A percentile compares a stretch with the other conserved stretches of the same genome.
Evolutionary conservation across 208 protist genomes (phyloP).

Genomic region (Leishmania gerbilli): DNA sequence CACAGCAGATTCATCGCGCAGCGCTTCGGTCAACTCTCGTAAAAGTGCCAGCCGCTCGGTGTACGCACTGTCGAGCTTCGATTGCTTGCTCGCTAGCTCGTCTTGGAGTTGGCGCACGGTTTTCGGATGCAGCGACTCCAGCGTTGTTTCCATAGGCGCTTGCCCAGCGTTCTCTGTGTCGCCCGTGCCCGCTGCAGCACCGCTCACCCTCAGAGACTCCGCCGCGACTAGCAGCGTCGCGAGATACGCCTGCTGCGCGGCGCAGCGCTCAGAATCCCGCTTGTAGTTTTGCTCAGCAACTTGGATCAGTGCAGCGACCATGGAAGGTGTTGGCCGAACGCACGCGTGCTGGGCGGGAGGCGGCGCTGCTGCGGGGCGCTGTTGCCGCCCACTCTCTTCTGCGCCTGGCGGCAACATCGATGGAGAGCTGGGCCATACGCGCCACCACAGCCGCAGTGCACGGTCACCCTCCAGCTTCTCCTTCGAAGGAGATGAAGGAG

Average conservation of each 20-base stretch:
- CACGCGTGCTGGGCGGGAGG: not conserved
- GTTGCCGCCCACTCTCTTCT: not conserved
- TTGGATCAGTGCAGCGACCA: conserved; percentile 12
- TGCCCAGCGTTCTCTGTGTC: conserved; percentile 1
- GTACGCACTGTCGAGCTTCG: conserved; percentile 5
- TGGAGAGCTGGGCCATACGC: conserved; percentile 17
- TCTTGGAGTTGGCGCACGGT: conserved; percentile 1
- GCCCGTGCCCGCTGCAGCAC: not conserved
- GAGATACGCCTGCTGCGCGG: conserved; percentile 4
- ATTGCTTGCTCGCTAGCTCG: not conserved
- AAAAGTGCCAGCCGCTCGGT: not conserved
- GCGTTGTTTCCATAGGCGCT: not conserved
- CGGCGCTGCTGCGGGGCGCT: not conserved
- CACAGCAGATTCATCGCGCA: not conserved
- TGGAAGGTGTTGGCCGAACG: conserved; percentile 18
- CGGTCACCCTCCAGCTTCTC: not conserved
- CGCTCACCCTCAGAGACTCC: not conserved
- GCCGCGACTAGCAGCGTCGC: not conserved
- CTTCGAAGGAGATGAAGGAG: not conserved
- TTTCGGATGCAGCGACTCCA: not conserved
- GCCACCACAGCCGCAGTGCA: conserved; percentile 20
- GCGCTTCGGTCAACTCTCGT: not conserved
- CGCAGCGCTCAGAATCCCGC: conserved; percentile 7
- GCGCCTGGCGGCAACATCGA: not conserved
- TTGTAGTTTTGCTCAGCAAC: conserved; percentile 15